phyloP scores from a whole-genome alignment of 441 rosid genomes.

The Syzygium syzygioides region DNA sequence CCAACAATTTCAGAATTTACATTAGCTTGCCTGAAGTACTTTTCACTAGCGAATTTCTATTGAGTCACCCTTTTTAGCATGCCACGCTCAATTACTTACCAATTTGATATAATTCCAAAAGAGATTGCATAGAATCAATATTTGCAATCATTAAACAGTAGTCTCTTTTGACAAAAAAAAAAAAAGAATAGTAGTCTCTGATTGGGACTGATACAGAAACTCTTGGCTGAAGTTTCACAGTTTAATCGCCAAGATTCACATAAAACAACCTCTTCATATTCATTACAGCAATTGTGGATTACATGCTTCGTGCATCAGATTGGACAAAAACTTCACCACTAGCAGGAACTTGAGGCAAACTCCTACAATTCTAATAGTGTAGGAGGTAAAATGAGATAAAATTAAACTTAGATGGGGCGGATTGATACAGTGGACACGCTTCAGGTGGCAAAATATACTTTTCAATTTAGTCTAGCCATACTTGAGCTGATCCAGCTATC shows the following conservation, averaged over 20 bases:
- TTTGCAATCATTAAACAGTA: background rate
- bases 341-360: background rate
- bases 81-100: background rate
- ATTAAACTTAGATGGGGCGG: background rate
- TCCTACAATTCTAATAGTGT: background rate
- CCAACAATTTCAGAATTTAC: background rate
- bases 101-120: background rate
- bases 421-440: background rate
- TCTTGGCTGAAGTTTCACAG: background rate
- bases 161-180: background rate
- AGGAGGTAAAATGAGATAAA: background rate
- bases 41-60: background rate
- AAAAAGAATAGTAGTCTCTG: background rate
- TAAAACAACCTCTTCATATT: background rate
- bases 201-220: background rate
- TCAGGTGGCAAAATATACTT: background rate
- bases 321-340: background rate
- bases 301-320: background rate
- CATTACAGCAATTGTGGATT: background rate
- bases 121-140: background rate
- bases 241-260: background rate
- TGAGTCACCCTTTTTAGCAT: background rate
- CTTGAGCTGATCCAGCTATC: background rate
- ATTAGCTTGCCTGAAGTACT: background rate
- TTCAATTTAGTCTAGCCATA: background rate